Conservation (phyloP, 129 eudicot species). For the Saussurea involucrata region DNA sequence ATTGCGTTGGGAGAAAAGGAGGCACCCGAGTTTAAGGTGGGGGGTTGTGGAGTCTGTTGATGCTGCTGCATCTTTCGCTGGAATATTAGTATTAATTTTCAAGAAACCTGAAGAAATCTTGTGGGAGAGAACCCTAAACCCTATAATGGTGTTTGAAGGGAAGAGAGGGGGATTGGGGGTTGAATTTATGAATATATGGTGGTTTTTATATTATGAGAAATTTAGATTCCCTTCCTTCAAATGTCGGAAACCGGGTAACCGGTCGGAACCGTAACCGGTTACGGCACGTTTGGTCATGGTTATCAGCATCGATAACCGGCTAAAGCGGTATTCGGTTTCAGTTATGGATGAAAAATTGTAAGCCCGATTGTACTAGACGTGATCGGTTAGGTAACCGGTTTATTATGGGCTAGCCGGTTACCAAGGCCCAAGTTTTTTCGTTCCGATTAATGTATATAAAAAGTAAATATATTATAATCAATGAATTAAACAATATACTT, state of each 20-base stretch:
- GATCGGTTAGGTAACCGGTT: neutral
- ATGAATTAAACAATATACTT: neutral
- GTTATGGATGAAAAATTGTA: neutral
- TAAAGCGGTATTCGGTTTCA: neutral
- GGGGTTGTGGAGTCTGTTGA: slow-evolving; percentile 20
- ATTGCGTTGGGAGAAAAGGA: slow-evolving; percentile 29
- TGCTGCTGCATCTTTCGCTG: slow-evolving; percentile 25
- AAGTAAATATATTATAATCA: neutral
- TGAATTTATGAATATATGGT: neutral
- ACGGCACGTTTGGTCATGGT: neutral
- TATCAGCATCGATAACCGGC: neutral
- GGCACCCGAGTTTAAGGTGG: slow-evolving; percentile 22
- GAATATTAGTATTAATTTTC: neutral
- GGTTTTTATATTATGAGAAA: neutral
- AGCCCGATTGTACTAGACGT: neutral
- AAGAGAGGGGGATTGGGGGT: neutral
- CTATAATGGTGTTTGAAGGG: slow-evolving; percentile 3
- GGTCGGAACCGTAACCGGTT: neutral
- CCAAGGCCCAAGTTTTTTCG: no score
- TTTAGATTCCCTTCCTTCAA: slow-evolving; percentile 23
- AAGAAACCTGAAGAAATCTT: neutral
- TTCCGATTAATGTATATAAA: neutral
- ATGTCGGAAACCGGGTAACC: neutral
- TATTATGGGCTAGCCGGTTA: neutral
- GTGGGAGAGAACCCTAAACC: slow-evolving; percentile 28